Percentiles rank a stretch among this genome's conserved stretches.
phyloP scores from a whole-genome alignment of 805 yeast species.

The Wickerhamomyces alni region DNA sequence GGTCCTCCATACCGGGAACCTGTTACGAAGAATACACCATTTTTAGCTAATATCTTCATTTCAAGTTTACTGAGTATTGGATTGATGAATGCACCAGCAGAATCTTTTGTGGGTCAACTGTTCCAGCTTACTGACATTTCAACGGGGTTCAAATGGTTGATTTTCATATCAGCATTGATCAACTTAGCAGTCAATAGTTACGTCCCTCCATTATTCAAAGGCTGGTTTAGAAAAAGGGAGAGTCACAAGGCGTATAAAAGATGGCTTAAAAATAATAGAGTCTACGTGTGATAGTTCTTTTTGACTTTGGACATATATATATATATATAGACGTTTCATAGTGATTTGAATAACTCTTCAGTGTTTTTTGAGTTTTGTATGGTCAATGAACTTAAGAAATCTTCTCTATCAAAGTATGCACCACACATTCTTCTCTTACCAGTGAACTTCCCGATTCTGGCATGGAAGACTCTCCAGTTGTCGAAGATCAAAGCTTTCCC shows the following conservation, averaged over 20 bases:
- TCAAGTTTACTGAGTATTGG: slow-evolving; percentile 44
- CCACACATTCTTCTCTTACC: slow-evolving; percentile 71
- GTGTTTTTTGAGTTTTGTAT: slow-evolving; percentile 43
- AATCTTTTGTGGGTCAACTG: slow-evolving; percentile 51
- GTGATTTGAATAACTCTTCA: slow-evolving; percentile 29
- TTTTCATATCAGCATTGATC: slow-evolving; percentile 38
- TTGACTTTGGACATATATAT: neutral
- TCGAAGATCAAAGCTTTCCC: slow-evolving; percentile 65
- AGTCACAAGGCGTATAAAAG: slow-evolving; percentile 35
- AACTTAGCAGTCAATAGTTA: slow-evolving; percentile 39
- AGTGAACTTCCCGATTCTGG: slow-evolving; percentile 52
- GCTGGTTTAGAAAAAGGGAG: slow-evolving; percentile 27
- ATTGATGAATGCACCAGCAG: slow-evolving; percentile 50
- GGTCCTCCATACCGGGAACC: slow-evolving; percentile 94
- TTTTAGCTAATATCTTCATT: slow-evolving; percentile 51
- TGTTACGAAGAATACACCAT: slow-evolving; percentile 60
- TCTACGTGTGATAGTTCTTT: slow-evolving; percentile 8
- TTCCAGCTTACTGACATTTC: slow-evolving; percentile 73
- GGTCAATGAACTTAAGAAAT: slow-evolving; percentile 44
- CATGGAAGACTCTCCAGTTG: slow-evolving; percentile 69
- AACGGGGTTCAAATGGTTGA: slow-evolving; percentile 39
- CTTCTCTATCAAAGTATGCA: slow-evolving; percentile 65
- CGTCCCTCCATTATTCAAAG: slow-evolving; percentile 28
- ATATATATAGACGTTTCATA: slow-evolving; percentile 2
- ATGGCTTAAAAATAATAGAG: slow-evolving; percentile 17